Evolutionary conservation across 2,329 filamentous ascomycete genomes (phyloP).

Genomic region (Xylaria sp.): DNA sequence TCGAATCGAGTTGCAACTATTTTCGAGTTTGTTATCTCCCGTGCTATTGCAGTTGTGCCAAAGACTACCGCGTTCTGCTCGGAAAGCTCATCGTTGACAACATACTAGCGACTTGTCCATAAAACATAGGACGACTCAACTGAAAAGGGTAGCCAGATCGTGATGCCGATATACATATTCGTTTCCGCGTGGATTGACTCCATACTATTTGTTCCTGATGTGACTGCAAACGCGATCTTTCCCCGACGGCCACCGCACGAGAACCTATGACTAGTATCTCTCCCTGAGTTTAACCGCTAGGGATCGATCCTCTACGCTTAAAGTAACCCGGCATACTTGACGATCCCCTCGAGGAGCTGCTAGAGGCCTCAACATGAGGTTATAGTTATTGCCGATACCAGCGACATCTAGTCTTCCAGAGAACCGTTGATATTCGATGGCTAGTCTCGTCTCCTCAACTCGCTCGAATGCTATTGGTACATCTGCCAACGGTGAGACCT

Average conservation of each 20-base stretch:
- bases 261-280: constrained; percentile 44
- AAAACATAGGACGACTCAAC: too few relatives aligned
- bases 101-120: too few relatives aligned
- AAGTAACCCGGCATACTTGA: constrained; percentile 45
- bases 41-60: too few relatives aligned
- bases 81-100: too few relatives aligned
- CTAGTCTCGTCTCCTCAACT: neutral
- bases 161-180: too few relatives aligned
- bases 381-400: constrained; percentile 54
- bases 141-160: too few relatives aligned
- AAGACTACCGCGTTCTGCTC: too few relatives aligned
- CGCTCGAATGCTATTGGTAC: neutral
- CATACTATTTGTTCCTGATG: neutral
- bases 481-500: constrained; percentile 44
- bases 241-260: constrained; percentile 39
- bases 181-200: too few relatives aligned
- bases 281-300: constrained; percentile 49
- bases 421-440: constrained; percentile 51
- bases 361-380: constrained; percentile 49
- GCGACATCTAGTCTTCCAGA: constrained; percentile 50
- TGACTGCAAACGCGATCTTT: constrained; percentile 42
- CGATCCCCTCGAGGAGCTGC: constrained; percentile 44
- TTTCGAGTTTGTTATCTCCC: too few relatives aligned
- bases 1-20: too few relatives aligned
- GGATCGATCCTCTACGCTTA: constrained; percentile 43